Evolutionary conservation across 1,284 basidiomycete genomes (phyloP), one percentile per base, ranked within the genome.

Genomic region (Fomitopsis betulina): DNA sequence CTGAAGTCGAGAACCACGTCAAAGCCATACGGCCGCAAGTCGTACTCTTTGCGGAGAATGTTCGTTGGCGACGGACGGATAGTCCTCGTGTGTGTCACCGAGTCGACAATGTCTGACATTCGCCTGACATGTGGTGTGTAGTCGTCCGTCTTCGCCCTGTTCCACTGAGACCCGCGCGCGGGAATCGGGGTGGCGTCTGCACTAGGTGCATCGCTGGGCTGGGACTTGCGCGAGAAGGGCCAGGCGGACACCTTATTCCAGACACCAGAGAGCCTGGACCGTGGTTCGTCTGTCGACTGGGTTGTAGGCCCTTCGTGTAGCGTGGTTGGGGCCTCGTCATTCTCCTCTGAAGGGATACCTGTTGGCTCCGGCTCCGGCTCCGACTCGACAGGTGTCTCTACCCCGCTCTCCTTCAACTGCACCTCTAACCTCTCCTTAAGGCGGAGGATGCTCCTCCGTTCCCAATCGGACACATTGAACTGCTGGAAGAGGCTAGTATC

Each of bases 381-480:
- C 25, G 23, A 12, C 8, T 35, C 30, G 25, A 57, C 63, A 57
- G 67, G 63, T 32, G 60, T 64, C 57, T 72, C 74, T 42, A 64
- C 64, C 54, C 69, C 69, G 56, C 75, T 70, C 50, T 68, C 59
- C 32, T 57, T 60, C 32, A 63, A 54, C 59, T 65, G 59, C 51
- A 58, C 33, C 64, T 83, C 79, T 54, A 87, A 68, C 37, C 65
- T 63, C 25, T 66, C 67, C 62, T 68, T 72, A 50, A 84, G 66
- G 51, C 74, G 75, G 59, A 77, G 71, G 35, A 90, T 76, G 65
- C 85, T 88, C 57, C 78, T 70, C 58, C 73, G 70, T 67, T 92
- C 90, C 89, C 89, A 92, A 45, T 77, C 76, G 27, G 86, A 81
- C 49, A 86, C 76, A 61, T 91, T 87, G 72, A 85, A 89, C 8